Conservation (phyloP, 495 filamentous ascomycete genomes). For the Bathelium albidoporum region DNA sequence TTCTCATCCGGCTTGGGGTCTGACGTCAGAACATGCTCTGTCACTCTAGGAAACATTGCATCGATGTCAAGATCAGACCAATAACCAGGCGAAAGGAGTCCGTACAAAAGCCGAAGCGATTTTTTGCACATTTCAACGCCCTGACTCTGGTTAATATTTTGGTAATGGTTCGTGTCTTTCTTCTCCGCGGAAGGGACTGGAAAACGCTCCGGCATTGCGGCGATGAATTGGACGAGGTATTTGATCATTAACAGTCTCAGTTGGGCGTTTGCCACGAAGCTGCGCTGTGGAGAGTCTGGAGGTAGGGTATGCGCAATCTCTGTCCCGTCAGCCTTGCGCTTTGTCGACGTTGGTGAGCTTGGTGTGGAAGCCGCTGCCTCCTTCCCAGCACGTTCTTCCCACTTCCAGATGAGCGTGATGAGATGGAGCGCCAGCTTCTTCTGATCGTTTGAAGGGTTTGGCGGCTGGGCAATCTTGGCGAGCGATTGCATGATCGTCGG, state of each 20-base stretch:
- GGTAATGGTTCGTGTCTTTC: slow-evolving; percentile 34
- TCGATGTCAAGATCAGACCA: slow-evolving; percentile 92
- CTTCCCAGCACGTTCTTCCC: slow-evolving; percentile 74
- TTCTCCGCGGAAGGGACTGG: slow-evolving; percentile 57
- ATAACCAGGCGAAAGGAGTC: slow-evolving; percentile 74
- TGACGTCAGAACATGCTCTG: slow-evolving; percentile 61
- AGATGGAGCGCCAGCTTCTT: slow-evolving; percentile 86
- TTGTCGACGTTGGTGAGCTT: slow-evolving; percentile 40
- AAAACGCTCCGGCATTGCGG: slow-evolving; percentile 73
- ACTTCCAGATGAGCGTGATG: slow-evolving; percentile 79
- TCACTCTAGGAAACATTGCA: slow-evolving; percentile 69
- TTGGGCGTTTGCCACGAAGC: slow-evolving; percentile 31
- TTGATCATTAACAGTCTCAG: slow-evolving; percentile 72
- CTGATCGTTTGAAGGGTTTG: slow-evolving; percentile 81
- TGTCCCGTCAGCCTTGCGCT: slow-evolving; percentile 60
- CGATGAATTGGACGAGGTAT: slow-evolving; percentile 90
- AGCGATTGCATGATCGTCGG: slow-evolving; percentile 80
- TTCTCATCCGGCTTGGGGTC: slow-evolving; percentile 49
- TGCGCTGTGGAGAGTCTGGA: slow-evolving; percentile 9
- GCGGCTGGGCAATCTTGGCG: slow-evolving; percentile 73
- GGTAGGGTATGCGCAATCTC: slow-evolving; percentile 25
- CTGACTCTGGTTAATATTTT: slow-evolving; percentile 2
- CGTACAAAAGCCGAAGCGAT: slow-evolving; percentile 69
- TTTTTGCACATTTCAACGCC: slow-evolving; percentile 73
- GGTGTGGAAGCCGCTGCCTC: slow-evolving; percentile 52